Evolutionary conservation across 208 protist genomes (phyloP).

Genomic region (Crithidia fasciculata): DNA sequence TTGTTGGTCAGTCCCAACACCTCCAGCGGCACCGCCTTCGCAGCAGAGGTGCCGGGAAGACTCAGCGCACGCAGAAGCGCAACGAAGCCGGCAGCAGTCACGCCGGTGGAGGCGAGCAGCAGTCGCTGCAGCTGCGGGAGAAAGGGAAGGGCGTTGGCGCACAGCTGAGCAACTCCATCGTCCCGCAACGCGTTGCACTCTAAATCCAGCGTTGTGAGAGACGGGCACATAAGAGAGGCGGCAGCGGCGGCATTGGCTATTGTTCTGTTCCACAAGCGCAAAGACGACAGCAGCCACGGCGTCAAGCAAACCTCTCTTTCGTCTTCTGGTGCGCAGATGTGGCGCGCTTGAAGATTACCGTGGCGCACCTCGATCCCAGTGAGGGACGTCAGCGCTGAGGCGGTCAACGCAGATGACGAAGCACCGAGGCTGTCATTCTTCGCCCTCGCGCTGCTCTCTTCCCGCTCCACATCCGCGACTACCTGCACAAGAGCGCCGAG

Average conservation of each 20-base stretch:
- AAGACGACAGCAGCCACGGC: slow-evolving; percentile 7
- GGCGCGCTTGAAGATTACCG: slow-evolving; percentile 17
- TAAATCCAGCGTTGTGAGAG: slow-evolving; percentile 38
- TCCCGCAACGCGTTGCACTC: slow-evolving; percentile 43
- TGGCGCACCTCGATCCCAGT: slow-evolving; percentile 28
- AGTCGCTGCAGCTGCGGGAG: slow-evolving; percentile 34
- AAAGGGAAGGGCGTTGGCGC: slow-evolving; percentile 4
- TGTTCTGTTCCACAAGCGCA: slow-evolving; percentile 3
- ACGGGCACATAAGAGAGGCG: background rate
- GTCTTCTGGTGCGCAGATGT: slow-evolving; percentile 2
- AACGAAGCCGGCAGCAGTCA: slow-evolving; percentile 16
- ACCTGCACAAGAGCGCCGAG: background rate
- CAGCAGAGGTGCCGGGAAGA: background rate
- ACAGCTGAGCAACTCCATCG: slow-evolving; percentile 24
- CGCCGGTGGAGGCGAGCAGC: slow-evolving; percentile 31
- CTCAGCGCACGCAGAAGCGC: background rate
- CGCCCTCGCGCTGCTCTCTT: too few relatives aligned
- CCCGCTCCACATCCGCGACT: background rate
- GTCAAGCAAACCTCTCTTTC: background rate
- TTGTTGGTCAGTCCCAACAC: slow-evolving; percentile 56
- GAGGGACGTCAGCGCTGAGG: background rate
- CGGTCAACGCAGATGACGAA: too few relatives aligned
- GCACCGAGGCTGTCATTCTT: too few relatives aligned
- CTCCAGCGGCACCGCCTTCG: slow-evolving; percentile 8
- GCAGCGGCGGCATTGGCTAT: background rate